Conservation (phyloP, 2,329 filamentous ascomycete species). For the Fusarium armeniacum region DNA sequence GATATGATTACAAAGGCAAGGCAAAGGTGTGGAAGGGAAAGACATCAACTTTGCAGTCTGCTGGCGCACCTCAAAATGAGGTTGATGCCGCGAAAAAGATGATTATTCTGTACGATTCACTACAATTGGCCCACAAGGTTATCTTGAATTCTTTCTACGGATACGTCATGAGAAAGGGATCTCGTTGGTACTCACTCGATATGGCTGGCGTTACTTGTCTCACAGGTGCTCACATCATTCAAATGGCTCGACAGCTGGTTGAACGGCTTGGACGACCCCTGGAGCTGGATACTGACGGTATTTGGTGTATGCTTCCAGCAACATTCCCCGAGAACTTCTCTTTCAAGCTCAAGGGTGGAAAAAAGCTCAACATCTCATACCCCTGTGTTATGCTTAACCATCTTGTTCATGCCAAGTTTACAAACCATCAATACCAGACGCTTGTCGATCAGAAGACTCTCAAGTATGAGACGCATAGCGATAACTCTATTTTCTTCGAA, state of each 20-base stretch:
- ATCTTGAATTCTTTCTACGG: conserved; percentile 99
- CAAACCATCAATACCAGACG: conserved; percentile 97
- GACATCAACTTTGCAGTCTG: conserved; percentile 85
- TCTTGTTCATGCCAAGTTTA: conserved; percentile 92
- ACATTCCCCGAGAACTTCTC: conserved; percentile 97
- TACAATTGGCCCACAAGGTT: conserved; percentile 98
- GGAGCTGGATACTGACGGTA: conserved; percentile 97
- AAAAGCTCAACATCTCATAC: conserved; percentile 96
- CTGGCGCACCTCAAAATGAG: conserved; percentile 81
- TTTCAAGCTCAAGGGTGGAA: conserved; percentile 94
- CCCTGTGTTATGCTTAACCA: conserved; percentile 99
- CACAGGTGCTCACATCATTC: conserved; percentile 96
- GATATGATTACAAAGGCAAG: conserved; percentile 98
- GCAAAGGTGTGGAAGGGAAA: conserved; percentile 99
- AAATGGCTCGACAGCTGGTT: conserved; percentile 92
- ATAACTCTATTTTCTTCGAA: conserved; percentile 99
- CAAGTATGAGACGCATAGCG: conserved; percentile 96
- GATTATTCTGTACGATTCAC: conserved; percentile 94
- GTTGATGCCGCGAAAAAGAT: conserved; percentile 98
- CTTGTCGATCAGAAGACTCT: conserved; percentile 83
- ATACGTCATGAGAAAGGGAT: conserved; percentile 99
- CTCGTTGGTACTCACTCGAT: conserved; percentile 98
- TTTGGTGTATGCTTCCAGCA: conserved; percentile 98
- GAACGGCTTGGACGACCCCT: conserved; percentile 93
- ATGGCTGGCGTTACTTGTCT: conserved; percentile 99